Evolutionary conservation across 129 eudicot species (phyloP).

Genomic region (Deinandra increscens): DNA sequence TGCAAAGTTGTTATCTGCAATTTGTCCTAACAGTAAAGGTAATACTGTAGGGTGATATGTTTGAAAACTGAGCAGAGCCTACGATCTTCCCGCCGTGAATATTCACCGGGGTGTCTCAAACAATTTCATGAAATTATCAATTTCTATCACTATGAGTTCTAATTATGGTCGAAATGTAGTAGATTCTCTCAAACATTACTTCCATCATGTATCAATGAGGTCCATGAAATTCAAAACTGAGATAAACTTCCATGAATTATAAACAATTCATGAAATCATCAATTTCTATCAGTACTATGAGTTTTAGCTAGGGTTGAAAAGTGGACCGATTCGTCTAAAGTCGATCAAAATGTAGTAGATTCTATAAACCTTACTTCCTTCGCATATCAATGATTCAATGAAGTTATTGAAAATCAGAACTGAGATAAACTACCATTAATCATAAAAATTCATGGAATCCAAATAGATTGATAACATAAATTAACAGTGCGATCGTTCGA

Average conservation of each 20-base stretch:
- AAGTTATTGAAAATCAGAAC: slow-evolving; percentile 6
- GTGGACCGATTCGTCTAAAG: neutral
- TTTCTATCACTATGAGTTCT: neutral
- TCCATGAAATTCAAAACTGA: neutral
- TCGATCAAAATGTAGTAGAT: neutral
- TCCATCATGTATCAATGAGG: neutral
- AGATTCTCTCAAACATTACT: slow-evolving; percentile 5
- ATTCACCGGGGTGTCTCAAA: neutral
- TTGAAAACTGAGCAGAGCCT: no score
- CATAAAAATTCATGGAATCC: neutral
- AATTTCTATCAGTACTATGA: neutral
- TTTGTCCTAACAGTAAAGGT: no score
- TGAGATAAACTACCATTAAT: neutral
- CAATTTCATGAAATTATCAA: neutral
- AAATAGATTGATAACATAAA: neutral
- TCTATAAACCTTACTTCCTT: neutral
- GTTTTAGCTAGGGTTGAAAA: neutral
- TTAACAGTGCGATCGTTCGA: neutral
- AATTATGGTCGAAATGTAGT: neutral
- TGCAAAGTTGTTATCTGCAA: no score
- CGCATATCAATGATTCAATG: neutral
- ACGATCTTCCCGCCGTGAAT: neutral
- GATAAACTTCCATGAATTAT: neutral
- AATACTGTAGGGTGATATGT: no score
- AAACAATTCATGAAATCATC: neutral